Conservation (phyloP, 306 rosid species). For the Cucurbita ficifolia region DNA sequence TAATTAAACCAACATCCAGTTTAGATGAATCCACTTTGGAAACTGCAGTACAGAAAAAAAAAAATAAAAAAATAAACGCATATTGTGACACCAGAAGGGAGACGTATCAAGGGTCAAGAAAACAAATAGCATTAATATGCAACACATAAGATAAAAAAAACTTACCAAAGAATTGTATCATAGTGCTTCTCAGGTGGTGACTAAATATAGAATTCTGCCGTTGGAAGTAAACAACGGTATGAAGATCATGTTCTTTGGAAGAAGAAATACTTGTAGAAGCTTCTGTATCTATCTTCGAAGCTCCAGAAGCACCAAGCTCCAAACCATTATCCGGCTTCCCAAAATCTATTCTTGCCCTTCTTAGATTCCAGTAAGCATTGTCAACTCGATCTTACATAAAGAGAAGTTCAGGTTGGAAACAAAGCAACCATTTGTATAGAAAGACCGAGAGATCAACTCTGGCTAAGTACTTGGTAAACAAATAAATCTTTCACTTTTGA, state of each 20-base stretch:
- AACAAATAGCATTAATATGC: not conserved
- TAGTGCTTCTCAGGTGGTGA: conserved; percentile 37
- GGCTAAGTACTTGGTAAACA: not conserved
- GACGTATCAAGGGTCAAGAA: not conserved
- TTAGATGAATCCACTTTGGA: conserved; percentile 92
- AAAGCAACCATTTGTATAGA: not conserved
- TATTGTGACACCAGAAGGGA: not conserved
- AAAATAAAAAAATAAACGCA: not conserved
- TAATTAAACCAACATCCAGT: conserved; percentile 78
- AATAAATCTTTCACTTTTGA: not conserved
- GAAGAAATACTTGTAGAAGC: conserved; percentile 18
- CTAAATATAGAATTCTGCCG: conserved; percentile 53
- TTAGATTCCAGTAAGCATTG: conserved; percentile 65
- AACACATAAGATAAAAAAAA: not conserved
- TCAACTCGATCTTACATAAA: conserved; percentile 42
- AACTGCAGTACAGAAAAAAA: conserved; percentile 38
- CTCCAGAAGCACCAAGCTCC: conserved; percentile 12
- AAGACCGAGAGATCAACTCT: not conserved
- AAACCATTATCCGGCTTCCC: conserved; percentile 17
- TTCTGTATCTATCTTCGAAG: conserved; percentile 21
- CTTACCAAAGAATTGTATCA: conserved; percentile 77
- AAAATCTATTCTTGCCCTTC: conserved; percentile 27
- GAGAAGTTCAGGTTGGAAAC: not conserved
- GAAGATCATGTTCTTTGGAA: conserved; percentile 26
- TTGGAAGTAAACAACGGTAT: conserved; percentile 40